phyloP scores from a whole-genome alignment of 345 rosid species.

The Triadica sebifera region DNA sequence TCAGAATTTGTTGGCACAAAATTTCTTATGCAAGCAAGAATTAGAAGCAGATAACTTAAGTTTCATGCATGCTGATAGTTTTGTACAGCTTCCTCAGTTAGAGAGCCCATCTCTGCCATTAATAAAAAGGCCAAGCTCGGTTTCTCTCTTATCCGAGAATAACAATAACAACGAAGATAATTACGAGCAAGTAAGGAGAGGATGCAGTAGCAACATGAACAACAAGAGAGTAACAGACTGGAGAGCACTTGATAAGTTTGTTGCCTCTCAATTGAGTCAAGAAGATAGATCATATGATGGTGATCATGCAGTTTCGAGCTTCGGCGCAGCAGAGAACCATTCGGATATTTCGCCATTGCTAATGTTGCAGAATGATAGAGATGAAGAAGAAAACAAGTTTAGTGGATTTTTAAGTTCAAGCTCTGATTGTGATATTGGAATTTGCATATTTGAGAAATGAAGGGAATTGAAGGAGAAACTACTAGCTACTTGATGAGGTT shows the following conservation, averaged over 20 bases:
- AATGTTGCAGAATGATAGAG: slow-evolving; percentile 43
- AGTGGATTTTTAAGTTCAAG: slow-evolving; percentile 45
- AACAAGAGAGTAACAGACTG: slow-evolving; percentile 65
- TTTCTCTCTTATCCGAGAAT: slow-evolving; percentile 30
- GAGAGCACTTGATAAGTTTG: slow-evolving; percentile 85
- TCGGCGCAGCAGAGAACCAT: slow-evolving; percentile 23
- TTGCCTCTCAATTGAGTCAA: slow-evolving; percentile 87
- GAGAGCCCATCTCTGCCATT: slow-evolving; percentile 77
- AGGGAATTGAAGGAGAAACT: not conserved
- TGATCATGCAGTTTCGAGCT: slow-evolving; percentile 30
- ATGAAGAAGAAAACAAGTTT: slow-evolving; percentile 45
- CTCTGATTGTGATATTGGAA: slow-evolving; percentile 51
- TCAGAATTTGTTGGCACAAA: slow-evolving; percentile 41
- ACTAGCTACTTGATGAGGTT: slow-evolving; percentile 7
- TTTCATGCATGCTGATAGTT: slow-evolving; percentile 51
- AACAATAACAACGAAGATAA: slow-evolving; percentile 31
- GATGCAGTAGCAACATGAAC: slow-evolving; percentile 10
- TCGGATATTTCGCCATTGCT: slow-evolving; percentile 35
- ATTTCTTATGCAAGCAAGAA: slow-evolving; percentile 73
- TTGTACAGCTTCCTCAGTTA: slow-evolving; percentile 84
- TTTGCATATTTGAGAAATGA: slow-evolving; percentile 57
- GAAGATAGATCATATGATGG: slow-evolving; percentile 43
- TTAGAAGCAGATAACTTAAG: slow-evolving; percentile 52
- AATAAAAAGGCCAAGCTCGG: slow-evolving; percentile 51
- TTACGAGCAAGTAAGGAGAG: slow-evolving; percentile 21